phyloP scores from a whole-genome alignment of 2,329 filamentous ascomycete species.

The Colletotrichum ledebouriae region DNA sequence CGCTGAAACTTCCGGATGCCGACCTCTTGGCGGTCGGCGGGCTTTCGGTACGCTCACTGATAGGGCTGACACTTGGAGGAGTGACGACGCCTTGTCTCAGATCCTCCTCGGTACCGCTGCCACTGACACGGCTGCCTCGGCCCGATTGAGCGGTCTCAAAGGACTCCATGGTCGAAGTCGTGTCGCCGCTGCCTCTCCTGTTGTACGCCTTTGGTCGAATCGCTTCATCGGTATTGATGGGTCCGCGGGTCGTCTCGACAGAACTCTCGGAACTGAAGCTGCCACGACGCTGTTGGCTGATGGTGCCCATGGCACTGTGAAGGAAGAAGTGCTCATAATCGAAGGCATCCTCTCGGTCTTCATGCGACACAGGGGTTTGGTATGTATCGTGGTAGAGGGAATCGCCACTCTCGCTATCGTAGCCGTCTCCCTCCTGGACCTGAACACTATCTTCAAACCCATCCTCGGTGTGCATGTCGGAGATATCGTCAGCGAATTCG shows the following conservation, averaged over 20 bases:
- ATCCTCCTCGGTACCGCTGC: conserved; percentile 21
- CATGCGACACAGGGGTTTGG: conserved; percentile 79
- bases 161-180: conserved; percentile 65
- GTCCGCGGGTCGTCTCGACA: conserved; percentile 71
- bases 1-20: conserved; percentile 46
- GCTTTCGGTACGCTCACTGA: conserved; percentile 37
- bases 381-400: conserved; percentile 73
- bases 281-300: conserved; percentile 65
- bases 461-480: conserved; percentile 57
- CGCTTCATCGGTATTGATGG: conserved; percentile 49
- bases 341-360: conserved; percentile 94
- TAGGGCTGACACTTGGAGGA: conserved; percentile 39
- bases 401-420: conserved; percentile 73
- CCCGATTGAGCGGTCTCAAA: conserved; percentile 71
- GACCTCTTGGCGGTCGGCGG: conserved; percentile 40
- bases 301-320: conserved; percentile 89
- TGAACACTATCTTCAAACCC: conserved; percentile 53
- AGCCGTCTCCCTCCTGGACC: conserved; percentile 54
- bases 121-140: conserved; percentile 53
- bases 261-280: conserved; percentile 73
- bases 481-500: conserved; percentile 50
- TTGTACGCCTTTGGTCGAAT: conserved; percentile 45
- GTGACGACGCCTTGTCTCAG: conserved; percentile 35
- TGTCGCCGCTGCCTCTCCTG: conserved; percentile 63
- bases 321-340: conserved; percentile 97